A percentile compares a stretch with the other conserved stretches of the same genome.
Evolutionary conservation across 345 rosid species (phyloP).

Genomic region (Salix exigua): DNA sequence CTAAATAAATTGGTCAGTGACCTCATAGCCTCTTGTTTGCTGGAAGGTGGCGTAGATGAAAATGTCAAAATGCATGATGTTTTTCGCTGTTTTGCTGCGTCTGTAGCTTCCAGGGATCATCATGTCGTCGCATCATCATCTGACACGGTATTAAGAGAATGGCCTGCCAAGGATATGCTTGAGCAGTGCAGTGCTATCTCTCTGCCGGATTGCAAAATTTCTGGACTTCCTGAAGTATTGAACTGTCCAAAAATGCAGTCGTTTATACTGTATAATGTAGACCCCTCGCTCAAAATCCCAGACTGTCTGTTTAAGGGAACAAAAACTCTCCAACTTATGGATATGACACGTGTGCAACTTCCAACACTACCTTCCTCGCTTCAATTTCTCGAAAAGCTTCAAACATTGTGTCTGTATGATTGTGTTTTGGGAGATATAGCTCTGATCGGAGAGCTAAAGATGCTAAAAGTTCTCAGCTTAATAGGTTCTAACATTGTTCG

Average conservation of each 20-base stretch:
- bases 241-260: constrained; percentile 15
- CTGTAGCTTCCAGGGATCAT: constrained; percentile 11
- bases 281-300: not conserved
- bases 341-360: no score
- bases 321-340: no score
- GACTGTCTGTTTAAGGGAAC: not conserved
- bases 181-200: constrained; percentile 1
- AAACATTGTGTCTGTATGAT: no score
- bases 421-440: no score
- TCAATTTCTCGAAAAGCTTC: no score
- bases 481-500: no score
- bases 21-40: constrained; percentile 9
- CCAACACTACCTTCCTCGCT: no score
- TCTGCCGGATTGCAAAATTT: not conserved
- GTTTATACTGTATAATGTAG: not conserved
- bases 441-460: no score
- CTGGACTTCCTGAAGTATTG: constrained; percentile 1
- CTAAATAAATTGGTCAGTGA: not conserved
- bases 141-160: not conserved
- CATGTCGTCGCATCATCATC: not conserved
- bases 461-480: no score
- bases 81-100: constrained; percentile 9
- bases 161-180: not conserved
- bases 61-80: constrained; percentile 25
- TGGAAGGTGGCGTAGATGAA: not conserved